Conservation (phyloP, 2,329 filamentous ascomycete species). For the Ophiosphaerella herpotricha region DNA sequence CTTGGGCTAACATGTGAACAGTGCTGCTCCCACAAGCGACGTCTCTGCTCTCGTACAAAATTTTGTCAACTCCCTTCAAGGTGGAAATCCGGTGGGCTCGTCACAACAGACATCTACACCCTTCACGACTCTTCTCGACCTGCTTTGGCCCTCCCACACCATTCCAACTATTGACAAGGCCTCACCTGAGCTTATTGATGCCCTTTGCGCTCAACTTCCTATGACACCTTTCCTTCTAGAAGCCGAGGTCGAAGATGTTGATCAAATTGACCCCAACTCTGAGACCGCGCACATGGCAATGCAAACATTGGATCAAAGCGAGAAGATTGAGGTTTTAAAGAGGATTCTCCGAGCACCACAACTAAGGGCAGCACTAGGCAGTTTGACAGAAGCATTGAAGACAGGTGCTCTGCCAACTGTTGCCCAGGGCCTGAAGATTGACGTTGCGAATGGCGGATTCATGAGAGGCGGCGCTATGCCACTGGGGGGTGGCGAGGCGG, state of each 20-base stretch:
- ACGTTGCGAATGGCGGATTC: slow-evolving; percentile 82
- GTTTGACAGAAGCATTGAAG: slow-evolving; percentile 82
- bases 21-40: slow-evolving; percentile 62
- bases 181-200: slow-evolving; percentile 68
- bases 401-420: slow-evolving; percentile 91
- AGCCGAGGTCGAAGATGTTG: slow-evolving; percentile 66
- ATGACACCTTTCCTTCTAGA: slow-evolving; percentile 77
- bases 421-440: slow-evolving; percentile 80
- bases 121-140: slow-evolving; percentile 84
- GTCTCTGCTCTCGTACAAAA: slow-evolving; percentile 81
- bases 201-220: slow-evolving; percentile 77
- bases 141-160: slow-evolving; percentile 78
- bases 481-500: slow-evolving; percentile 82
- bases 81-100: slow-evolving; percentile 50
- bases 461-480: slow-evolving; percentile 79
- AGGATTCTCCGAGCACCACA: slow-evolving; percentile 88
- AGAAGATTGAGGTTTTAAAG: slow-evolving; percentile 81
- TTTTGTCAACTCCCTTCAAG: slow-evolving; percentile 81
- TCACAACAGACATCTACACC: slow-evolving; percentile 57
- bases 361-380: slow-evolving; percentile 83
- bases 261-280: slow-evolving; percentile 68
- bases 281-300: slow-evolving; percentile 74
- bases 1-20: slow-evolving; percentile 30
- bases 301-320: slow-evolving; percentile 69
- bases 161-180: slow-evolving; percentile 75